These are phyloP conservation scores for Pezicula neosporulosa DNA, from an alignment of 2,329 filamentous ascomycete species.

Conservation along the genomic window DNA sequence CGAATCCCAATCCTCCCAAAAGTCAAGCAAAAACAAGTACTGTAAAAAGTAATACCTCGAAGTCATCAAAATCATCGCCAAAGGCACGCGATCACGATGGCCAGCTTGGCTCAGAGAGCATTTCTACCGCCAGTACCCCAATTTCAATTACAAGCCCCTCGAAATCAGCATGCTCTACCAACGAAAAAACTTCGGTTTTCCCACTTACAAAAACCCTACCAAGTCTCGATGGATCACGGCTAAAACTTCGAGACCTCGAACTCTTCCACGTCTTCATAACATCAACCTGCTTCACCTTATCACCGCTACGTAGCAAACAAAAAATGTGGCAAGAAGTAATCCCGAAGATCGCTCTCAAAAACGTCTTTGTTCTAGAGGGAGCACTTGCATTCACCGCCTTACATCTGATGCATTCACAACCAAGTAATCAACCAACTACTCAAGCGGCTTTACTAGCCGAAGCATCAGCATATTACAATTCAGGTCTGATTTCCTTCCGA, in stretches of 20 bases:
- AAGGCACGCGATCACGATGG: too few species aligned
- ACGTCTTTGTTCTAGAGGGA: conserved; percentile 15
- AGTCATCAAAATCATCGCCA: too few species aligned
- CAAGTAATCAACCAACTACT: background rate
- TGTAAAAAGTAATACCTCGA: too few species aligned
- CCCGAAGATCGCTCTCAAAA: conserved; percentile 11
- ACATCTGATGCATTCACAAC: conserved; percentile 10
- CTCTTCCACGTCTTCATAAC: conserved; percentile 16
- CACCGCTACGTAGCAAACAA: conserved; percentile 1
- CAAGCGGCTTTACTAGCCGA: background rate
- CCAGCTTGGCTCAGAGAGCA: too few species aligned
- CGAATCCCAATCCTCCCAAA: too few species aligned
- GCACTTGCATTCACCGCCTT: conserved; percentile 14
- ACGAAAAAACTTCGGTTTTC: background rate
- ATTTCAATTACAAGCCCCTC: too few species aligned
- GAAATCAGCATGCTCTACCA: too few species aligned
- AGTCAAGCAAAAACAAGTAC: too few species aligned
- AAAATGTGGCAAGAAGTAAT: conserved; percentile 12
- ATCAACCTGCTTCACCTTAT: conserved; percentile 11
- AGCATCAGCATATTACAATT: conserved; percentile 10
- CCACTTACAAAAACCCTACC: background rate
- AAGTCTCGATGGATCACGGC: background rate
- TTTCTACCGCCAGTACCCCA: too few species aligned
- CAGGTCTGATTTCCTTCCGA: conserved; percentile 6
- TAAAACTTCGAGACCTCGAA: conserved; percentile 12